Percentiles rank a stretch among this genome's conserved stretches.
These are phyloP conservation scores for Coemansia sp. DNA, from an alignment of 192 early-diverging fungal species.

Conservation along the genomic window DNA sequence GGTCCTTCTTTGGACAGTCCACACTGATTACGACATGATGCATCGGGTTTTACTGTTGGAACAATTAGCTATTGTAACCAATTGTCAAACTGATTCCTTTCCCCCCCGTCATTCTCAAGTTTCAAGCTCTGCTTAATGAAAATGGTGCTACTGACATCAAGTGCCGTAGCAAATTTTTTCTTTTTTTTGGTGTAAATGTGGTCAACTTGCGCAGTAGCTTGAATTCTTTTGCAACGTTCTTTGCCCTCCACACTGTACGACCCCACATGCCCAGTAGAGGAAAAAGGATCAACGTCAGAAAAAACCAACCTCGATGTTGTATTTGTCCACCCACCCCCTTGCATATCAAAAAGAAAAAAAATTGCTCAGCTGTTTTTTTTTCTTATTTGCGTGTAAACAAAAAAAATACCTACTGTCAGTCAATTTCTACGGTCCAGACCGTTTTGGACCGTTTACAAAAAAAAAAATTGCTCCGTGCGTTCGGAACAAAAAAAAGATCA, in stretches of 20 bases:
- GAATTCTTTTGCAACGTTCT: not conserved
- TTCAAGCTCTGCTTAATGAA: not conserved
- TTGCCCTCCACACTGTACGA: not conserved
- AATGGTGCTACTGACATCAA: slow-evolving; percentile 7
- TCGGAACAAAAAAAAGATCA: slow-evolving; percentile 9
- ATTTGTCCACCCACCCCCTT: not conserved
- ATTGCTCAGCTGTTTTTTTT: not conserved
- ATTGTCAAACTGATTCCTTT: not conserved
- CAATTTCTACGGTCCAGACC: slow-evolving; percentile 2
- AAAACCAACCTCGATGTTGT: not conserved
- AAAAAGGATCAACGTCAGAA: not conserved
- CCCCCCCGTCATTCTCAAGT: not conserved
- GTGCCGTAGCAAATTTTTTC: not conserved
- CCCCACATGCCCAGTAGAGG: not conserved
- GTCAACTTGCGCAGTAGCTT: not conserved
- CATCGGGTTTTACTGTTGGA: not conserved
- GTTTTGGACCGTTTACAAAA: not conserved
- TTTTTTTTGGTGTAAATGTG: not conserved
- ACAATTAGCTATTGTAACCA: not conserved
- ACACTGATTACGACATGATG: slow-evolving; percentile 4
- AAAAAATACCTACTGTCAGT: not conserved
- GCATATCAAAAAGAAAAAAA: not conserved
- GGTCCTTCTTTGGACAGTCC: slow-evolving; percentile 1
- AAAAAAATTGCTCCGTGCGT: slow-evolving; percentile 1
- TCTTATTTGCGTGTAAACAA: not conserved